Evolutionary conservation across 83 land plant genomes (phyloP), one percentile per base, ranked within the genome.

Genomic region (Picea engelmannii): DNA sequence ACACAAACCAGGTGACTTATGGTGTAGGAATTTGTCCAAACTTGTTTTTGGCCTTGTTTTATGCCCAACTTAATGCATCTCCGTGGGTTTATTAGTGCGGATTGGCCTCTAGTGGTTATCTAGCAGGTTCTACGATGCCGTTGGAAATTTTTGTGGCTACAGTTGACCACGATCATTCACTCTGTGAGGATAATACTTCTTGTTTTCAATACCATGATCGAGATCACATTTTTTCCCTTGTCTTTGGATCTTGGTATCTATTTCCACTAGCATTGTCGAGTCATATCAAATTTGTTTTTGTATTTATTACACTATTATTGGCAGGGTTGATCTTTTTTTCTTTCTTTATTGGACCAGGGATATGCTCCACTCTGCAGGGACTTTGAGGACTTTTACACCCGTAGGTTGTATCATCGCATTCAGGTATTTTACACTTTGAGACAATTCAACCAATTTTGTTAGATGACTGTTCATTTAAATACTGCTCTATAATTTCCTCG

Each of bases 351-450:
- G 62, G 47, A 24, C 58, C 84, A 94, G 96, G 99, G 99, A 5
- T 96, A 96, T 82, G 99, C 97, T 21, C 99, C 99, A 12, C 90
- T 96, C 76, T 96, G 97, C 80, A 81, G 90, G 55, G 97, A 93
- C 77, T 93, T 92, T 23, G 99, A 96, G 80, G 99, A 96, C 85
- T 96, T 96, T 85, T 96, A 96, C 79, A 89, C 89, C 40, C 90
- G 99, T 0, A 89, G 99, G 40, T 80, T 96, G 31, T 95, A 96
- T 85, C 87, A 86, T 70, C 92, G 99, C 11, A 93, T 96, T 82
- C 98, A 96, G 96, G 99, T 90, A 76, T 27, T 52, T 67, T 76
- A 44, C 7, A 49, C 62, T 15, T 44, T 42, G 40, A 31, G 25
- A 17, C 40, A 24, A 64, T 11, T 25, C 38, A 78, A 16, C 17